These are phyloP conservation scores for Debaryomycetaceae sp. DNA, from an alignment of 1,139 yeast species.

Conservation along the genomic window DNA sequence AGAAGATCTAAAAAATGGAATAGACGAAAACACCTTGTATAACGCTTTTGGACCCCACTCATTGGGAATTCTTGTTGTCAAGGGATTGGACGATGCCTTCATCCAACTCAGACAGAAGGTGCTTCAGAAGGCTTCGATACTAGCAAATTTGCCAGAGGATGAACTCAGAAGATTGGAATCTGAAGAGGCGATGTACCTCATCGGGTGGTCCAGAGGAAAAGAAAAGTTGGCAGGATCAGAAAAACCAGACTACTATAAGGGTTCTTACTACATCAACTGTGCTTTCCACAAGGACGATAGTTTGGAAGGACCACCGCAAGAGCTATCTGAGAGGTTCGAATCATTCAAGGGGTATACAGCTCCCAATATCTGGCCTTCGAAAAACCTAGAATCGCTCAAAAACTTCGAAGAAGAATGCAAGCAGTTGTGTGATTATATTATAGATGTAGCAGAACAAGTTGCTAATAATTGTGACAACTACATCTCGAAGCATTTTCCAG, in stretches of 20 bases:
- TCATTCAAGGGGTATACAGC: slow-evolving; percentile 44
- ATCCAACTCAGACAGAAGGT: slow-evolving; percentile 39
- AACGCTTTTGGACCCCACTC: slow-evolving; percentile 58
- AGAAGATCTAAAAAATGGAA: slow-evolving; percentile 30
- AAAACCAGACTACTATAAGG: slow-evolving; percentile 51
- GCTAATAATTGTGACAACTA: slow-evolving; percentile 54
- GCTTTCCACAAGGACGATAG: slow-evolving; percentile 45
- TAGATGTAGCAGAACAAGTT: slow-evolving; percentile 48
- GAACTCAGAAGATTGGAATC: slow-evolving; percentile 39
- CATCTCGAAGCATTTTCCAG: slow-evolving; percentile 22
- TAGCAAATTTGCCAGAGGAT: slow-evolving; percentile 40
- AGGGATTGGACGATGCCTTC: slow-evolving; percentile 39
- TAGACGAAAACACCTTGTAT: slow-evolving; percentile 27
- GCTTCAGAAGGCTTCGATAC: slow-evolving; percentile 39
- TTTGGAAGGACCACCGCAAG: slow-evolving; percentile 44
- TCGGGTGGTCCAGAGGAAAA: slow-evolving; percentile 68
- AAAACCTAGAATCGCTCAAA: slow-evolving; percentile 15
- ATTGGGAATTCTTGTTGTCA: slow-evolving; percentile 51
- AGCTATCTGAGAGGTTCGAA: slow-evolving; percentile 26
- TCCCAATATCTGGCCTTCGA: slow-evolving; percentile 53
- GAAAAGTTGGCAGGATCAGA: slow-evolving; percentile 42
- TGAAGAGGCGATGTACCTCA: slow-evolving; percentile 48
- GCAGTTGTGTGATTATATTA: slow-evolving; percentile 41
- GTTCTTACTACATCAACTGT: slow-evolving; percentile 61
- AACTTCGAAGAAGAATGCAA: slow-evolving; percentile 37